Conservation (phyloP, 768 basidiomycete genomes). For the Mycena indigotica region DNA sequence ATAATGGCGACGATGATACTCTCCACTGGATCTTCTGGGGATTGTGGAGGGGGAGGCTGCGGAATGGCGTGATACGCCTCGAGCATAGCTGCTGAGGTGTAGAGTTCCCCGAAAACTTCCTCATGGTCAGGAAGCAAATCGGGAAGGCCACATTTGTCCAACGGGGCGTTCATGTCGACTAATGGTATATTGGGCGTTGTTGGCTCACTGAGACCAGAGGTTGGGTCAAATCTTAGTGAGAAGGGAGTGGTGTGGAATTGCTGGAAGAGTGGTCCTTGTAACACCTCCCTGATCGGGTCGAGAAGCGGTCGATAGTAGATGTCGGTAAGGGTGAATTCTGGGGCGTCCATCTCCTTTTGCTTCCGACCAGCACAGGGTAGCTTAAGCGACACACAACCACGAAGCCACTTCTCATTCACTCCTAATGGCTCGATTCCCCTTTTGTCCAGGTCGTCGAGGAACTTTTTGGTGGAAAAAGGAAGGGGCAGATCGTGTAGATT, state of each 20-base stretch:
- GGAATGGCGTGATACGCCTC: constrained; percentile 11
- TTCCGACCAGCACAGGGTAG: not conserved
- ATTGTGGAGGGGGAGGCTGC: constrained; percentile 2
- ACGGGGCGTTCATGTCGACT: not conserved
- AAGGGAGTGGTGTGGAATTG: constrained; percentile 21
- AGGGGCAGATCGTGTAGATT: not conserved
- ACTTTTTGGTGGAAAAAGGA: not conserved
- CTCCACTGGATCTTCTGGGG: too few species aligned
- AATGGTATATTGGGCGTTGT: not conserved
- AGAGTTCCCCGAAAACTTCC: constrained; percentile 24
- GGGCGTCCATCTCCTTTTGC: constrained; percentile 19
- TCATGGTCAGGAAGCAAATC: constrained; percentile 5
- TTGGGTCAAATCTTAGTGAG: constrained; percentile 12
- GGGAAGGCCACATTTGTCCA: constrained; percentile 5
- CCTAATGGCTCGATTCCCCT: too few species aligned
- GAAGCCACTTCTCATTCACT: not conserved
- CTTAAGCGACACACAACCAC: not conserved
- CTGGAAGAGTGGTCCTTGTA: not conserved
- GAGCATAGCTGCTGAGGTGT: constrained; percentile 14
- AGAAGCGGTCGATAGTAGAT: constrained; percentile 25
- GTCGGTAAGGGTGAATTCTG: constrained; percentile 21
- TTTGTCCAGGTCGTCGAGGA: too few species aligned
- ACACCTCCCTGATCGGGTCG: too few species aligned
- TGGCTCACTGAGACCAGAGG: constrained; percentile 2
- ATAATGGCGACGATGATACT: constrained; percentile 23